Base-by-base conservation (phyloP, 2,329 filamentous ascomycete genomes). In the Ophiosphaerella herpotricha region DNA sequence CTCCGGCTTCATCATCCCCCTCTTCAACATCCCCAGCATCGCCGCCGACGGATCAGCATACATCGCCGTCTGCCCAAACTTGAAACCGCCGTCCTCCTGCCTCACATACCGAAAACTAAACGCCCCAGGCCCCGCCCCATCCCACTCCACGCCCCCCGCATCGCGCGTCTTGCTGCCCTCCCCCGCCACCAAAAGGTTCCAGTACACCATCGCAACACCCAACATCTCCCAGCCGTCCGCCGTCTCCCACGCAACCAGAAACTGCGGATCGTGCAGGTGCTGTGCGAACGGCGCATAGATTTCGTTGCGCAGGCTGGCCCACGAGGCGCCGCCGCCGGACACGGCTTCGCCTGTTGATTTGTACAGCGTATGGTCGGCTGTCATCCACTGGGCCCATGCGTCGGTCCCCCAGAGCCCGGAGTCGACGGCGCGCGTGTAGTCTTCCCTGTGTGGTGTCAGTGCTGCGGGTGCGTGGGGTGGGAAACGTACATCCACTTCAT, bases 1-100 rank as follows among this genome's bases (percentile, higher is more conserved):
- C 40, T 54, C 54, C 1, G 51, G 38, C 40, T 57, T 57, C 48
- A 57, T 48, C 51, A 57, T 55, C 3, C 54, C 51, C 12, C 51
- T 43, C 43, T 55, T 57, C 43, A 57, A 11, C 51, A 57, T 57
- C 1, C 9, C 41, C 18, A 52, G 51, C 5, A 54, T 31, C 14
- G 49, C 54, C 26, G 32, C 43, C 11, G 48, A 46, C 4, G 48
- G 54, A 46, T 57, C 51, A 12, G 43, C 46, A 43, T 26, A 48
- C 26, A 52, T 55, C 26, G 48, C 37, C n/a, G 46, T 52, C 38
- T 36, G 41, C 2, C 31, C 12, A 29, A 57, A 9, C 35, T 44
- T 14, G 33, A 54, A 50, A 11, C 43, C 46, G 3, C 37, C 39
- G 36, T 40, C 40, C 29, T 29, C 38, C 4, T 44, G 37, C 29